Evolutionary conservation across 345 rosid species (phyloP).

Genomic region (Brassica incana): DNA sequence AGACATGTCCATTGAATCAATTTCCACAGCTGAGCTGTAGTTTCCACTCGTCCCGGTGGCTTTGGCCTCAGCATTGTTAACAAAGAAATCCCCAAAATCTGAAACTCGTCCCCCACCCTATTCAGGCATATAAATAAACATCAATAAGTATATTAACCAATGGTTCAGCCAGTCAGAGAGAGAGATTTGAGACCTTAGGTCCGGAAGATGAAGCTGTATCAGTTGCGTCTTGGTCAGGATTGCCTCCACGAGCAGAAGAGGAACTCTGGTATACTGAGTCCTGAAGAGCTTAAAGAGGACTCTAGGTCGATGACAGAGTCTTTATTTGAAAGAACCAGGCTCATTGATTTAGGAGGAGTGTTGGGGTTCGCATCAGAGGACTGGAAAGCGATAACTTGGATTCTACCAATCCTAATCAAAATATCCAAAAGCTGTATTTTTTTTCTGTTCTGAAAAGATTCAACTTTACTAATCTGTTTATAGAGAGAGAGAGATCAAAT

Average conservation of each 20-base stretch:
- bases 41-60: constrained; percentile 50
- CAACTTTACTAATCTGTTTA: not conserved
- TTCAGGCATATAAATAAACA: constrained; percentile 23
- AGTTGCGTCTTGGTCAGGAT: constrained; percentile 63
- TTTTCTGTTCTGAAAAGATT: not conserved
- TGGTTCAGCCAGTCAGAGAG: not conserved
- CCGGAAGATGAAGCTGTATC: constrained; percentile 56
- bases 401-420: constrained; percentile 78
- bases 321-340: constrained; percentile 54
- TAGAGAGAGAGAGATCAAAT: not conserved
- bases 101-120: constrained; percentile 66
- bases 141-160: not conserved
- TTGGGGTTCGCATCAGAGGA: constrained; percentile 84
- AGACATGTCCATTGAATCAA: constrained; percentile 95
- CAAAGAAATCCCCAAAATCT: constrained; percentile 82
- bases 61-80: constrained; percentile 58
- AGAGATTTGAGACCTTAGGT: constrained; percentile 50
- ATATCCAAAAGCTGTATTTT: not conserved
- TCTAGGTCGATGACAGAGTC: constrained; percentile 65
- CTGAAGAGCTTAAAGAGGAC: constrained; percentile 76
- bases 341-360: constrained; percentile 48
- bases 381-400: constrained; percentile 97
- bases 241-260: constrained; percentile 48
- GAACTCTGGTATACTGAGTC: constrained; percentile 48
- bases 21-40: constrained; percentile 44